These are phyloP conservation scores for Sclerotinia borealis DNA, from an alignment of 2,329 filamentous ascomycete genomes.

Conservation along the genomic window DNA sequence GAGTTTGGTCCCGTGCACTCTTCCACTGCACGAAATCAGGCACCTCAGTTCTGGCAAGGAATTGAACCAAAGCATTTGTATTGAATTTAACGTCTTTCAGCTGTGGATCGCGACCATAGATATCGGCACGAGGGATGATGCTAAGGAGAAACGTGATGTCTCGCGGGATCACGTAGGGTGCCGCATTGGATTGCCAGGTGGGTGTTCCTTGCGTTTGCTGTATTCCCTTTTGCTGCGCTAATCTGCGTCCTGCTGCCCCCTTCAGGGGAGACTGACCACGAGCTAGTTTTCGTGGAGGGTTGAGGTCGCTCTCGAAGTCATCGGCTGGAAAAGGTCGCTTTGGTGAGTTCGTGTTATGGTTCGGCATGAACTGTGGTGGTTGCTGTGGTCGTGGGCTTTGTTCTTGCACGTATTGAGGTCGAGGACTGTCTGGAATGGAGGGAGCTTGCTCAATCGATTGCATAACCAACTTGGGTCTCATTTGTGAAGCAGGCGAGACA, in stretches of 20 bases:
- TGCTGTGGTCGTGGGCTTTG: slow-evolving; percentile 31
- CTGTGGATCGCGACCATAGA: slow-evolving; percentile 56
- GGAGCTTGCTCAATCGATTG: slow-evolving; percentile 48
- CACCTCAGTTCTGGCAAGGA: slow-evolving; percentile 63
- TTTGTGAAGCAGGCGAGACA: slow-evolving; percentile 73
- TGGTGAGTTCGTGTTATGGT: slow-evolving; percentile 32
- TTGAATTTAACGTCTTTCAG: slow-evolving; percentile 48
- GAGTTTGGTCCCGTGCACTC: slow-evolving; percentile 31
- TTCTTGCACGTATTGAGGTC: slow-evolving; percentile 27
- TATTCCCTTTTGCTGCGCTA: slow-evolving; percentile 62
- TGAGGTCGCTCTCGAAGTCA: slow-evolving; percentile 64
- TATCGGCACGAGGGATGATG: slow-evolving; percentile 56
- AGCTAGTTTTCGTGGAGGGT: slow-evolving; percentile 76
- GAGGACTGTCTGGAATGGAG: slow-evolving; percentile 37
- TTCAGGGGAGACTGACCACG: slow-evolving; percentile 92
- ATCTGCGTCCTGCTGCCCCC: slow-evolving; percentile 75
- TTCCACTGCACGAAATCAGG: slow-evolving; percentile 56
- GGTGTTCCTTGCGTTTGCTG: slow-evolving; percentile 44
- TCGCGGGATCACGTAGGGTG: slow-evolving; percentile 62
- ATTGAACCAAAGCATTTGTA: slow-evolving; percentile 62
- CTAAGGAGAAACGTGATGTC: slow-evolving; percentile 54
- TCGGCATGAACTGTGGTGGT: slow-evolving; percentile 26
- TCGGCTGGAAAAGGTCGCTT: slow-evolving; percentile 44
- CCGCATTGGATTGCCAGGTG: slow-evolving; percentile 30
- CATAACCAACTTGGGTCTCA: slow-evolving; percentile 55